Base-by-base conservation (phyloP, 768 basidiomycete species). In the Mycena vulgaris region DNA sequence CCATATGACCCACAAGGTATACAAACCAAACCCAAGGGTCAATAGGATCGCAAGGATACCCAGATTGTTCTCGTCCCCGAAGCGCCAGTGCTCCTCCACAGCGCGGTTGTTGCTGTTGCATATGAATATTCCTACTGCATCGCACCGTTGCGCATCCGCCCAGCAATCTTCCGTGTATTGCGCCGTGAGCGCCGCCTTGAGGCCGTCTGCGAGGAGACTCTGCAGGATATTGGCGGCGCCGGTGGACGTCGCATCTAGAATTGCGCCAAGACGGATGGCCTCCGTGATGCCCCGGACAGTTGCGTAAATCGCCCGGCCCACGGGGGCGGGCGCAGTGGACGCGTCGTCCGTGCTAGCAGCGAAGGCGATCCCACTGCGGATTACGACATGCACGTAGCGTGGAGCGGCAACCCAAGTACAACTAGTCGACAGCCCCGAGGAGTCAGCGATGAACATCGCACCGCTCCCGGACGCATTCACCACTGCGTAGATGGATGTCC, bases 171-270 rank as follows among this genome's bases (percentile, higher is more conserved):
- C 40, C 31, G 37, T 40, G 59, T 68, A 63, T 13, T 25, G 51
- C 39, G n/a, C n/a, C n/a, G 67, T 68, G 40, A 63, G 59, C 9
- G 59, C 48, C 17, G 67, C 67, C 53, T 68, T 68, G 27, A 62
- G n/a, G 6, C 67, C 67, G 53, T 68, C 67, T 2, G 59, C 67
- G 39, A 68, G 37, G 31, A 68, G 67, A 14, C 35, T 35, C 31
- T 60, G 27, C 31, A 68, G 30, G 30, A 68, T 57, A 5, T 31
- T 13, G 49, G 17, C 17, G 25, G 47, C 21, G 7, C 19, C 3
- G 6, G 17, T 17, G 2, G 11, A 16, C 17, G 30, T 10, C n/a
- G 49, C 4, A 27, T 55, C 57, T 0, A 63, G 40, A 13, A 5
- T 52, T 3, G 67, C 52, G 10, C 60, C 67, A 8, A 68, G 13